phyloP scores from a whole-genome alignment of 2,329 filamentous ascomycete species.

The Cladorrhinum sp. region DNA sequence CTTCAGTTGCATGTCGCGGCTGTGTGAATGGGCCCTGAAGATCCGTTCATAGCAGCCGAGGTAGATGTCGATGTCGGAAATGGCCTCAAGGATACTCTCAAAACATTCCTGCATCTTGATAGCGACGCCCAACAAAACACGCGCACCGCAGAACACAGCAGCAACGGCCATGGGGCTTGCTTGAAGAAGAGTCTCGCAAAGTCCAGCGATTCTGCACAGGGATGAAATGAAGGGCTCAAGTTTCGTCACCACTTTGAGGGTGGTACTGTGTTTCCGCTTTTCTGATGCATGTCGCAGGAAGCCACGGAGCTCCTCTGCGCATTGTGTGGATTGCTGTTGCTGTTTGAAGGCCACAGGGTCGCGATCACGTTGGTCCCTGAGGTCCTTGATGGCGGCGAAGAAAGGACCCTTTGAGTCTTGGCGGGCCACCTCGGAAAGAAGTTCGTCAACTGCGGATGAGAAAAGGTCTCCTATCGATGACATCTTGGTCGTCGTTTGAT shows the following conservation, averaged over 20 bases:
- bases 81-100: neutral
- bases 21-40: neutral
- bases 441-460: neutral
- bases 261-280: neutral
- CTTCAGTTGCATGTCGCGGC: conserved; percentile 1
- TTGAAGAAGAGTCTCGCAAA: conserved; percentile 1
- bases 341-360: neutral
- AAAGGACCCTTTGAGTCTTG: neutral
- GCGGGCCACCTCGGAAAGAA: neutral
- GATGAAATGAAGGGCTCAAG: conserved; percentile 1
- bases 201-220: neutral
- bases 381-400: neutral
- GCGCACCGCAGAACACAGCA: neutral
- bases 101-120: conserved; percentile 4
- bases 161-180: conserved; percentile 6
- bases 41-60: conserved; percentile 1
- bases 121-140: neutral
- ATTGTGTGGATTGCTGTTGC: neutral
- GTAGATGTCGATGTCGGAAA: conserved; percentile 1
- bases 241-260: neutral
- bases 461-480: neutral
- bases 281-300: neutral
- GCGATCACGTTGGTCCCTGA: neutral
- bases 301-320: neutral
- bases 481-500: neutral